Evolutionary conservation across 768 basidiomycete genomes (phyloP).

Genomic region (Russula vinacea): DNA sequence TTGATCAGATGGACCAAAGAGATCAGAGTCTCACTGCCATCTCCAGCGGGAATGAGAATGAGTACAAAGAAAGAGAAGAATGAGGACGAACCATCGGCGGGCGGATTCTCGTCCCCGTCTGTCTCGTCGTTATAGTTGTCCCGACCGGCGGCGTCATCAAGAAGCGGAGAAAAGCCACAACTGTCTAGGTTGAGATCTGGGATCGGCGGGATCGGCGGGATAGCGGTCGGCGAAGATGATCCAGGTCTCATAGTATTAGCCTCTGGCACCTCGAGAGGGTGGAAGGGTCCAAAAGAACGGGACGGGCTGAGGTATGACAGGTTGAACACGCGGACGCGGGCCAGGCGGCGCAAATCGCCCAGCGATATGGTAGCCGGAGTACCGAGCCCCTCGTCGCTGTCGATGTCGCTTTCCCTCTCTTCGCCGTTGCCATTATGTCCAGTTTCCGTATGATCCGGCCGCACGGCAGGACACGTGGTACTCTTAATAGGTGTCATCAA

Average conservation of each 20-base stretch:
- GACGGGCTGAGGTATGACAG: constrained; percentile 37
- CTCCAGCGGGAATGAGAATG: background rate
- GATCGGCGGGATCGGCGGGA: constrained; percentile 2
- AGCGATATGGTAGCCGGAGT: constrained; percentile 1
- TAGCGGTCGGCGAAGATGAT: background rate
- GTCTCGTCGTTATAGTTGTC: background rate
- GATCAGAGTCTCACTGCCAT: background rate
- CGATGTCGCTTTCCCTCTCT: constrained; percentile 14
- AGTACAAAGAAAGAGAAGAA: background rate
- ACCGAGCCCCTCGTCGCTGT: constrained; percentile 11
- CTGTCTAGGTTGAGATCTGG: constrained; percentile 3
- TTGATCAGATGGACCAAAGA: too few relatives aligned
- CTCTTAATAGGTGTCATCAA: constrained; percentile 33
- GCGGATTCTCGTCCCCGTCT: too few relatives aligned
- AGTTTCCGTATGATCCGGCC: background rate
- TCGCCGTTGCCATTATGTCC: background rate
- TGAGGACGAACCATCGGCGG: background rate
- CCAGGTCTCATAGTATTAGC: too few relatives aligned
- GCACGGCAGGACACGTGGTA: background rate
- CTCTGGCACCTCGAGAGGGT: constrained; percentile 29
- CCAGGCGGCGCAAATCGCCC: constrained; percentile 35
- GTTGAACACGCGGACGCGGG: constrained; percentile 40
- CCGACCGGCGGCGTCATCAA: background rate
- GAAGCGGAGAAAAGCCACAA: too few relatives aligned
- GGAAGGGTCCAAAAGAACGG: constrained; percentile 41